A percentile compares a stretch with the other conserved stretches of the same genome.
Conservation (phyloP, 1,139 yeast genomes). For the Zygosaccharomyces pseudobailii region DNA sequence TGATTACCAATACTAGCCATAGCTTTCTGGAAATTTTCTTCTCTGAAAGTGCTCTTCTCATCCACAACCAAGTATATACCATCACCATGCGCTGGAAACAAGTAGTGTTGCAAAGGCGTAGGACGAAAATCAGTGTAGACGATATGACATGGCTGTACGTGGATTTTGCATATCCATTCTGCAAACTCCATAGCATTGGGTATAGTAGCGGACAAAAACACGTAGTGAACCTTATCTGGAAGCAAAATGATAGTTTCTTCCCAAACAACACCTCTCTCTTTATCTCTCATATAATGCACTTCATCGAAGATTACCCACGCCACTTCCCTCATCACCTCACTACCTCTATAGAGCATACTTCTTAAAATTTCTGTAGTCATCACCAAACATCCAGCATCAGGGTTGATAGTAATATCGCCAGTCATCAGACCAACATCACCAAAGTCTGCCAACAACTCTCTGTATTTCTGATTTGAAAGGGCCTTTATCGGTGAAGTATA, state of each 20-base stretch:
- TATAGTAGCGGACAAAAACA: slow-evolving; percentile 89
- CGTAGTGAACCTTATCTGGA: slow-evolving; percentile 90
- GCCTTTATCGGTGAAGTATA: slow-evolving; percentile 98
- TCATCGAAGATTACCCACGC: slow-evolving; percentile 97
- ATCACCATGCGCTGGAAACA: slow-evolving; percentile 96
- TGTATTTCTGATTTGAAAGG: slow-evolving; percentile 88
- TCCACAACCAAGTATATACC: slow-evolving; percentile 97
- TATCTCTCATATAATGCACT: slow-evolving; percentile 93
- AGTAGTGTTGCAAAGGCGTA: slow-evolving; percentile 93
- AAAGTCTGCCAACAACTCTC: slow-evolving; percentile 87
- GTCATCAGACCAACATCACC: slow-evolving; percentile 97
- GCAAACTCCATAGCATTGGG: slow-evolving; percentile 99
- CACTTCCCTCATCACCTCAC: slow-evolving; percentile 93
- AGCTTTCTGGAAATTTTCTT: slow-evolving; percentile 96
- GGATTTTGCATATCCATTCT: slow-evolving; percentile 95
- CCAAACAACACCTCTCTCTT: slow-evolving; percentile 98
- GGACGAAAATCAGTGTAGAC: slow-evolving; percentile 99
- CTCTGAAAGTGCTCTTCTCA: slow-evolving; percentile 92
- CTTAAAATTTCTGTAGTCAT: slow-evolving; percentile 97
- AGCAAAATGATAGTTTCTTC: slow-evolving; percentile 94
- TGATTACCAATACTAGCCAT: slow-evolving; percentile 88
- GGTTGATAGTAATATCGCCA: slow-evolving; percentile 96
- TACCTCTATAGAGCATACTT: slow-evolving; percentile 89
- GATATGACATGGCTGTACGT: slow-evolving; percentile 95
- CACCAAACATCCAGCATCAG: slow-evolving; percentile 93